Evolutionary conservation across 2,329 filamentous ascomycete species (phyloP).

Genomic region (Cladobotryum protrusum): DNA sequence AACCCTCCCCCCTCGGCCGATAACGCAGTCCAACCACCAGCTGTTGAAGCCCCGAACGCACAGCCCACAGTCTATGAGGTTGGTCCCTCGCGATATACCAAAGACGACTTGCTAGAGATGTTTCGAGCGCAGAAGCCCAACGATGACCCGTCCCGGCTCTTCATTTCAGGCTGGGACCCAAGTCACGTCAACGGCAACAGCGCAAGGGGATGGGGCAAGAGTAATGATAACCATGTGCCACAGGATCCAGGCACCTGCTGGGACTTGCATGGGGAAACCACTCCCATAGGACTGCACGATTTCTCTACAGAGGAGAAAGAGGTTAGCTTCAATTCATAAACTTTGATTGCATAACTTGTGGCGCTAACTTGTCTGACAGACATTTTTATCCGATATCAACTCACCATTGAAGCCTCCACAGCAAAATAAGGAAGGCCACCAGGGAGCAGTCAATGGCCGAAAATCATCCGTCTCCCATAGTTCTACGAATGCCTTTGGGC

Average conservation of each 20-base stretch:
- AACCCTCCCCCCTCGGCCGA: conserved; percentile 32
- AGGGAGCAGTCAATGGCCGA: conserved; percentile 59
- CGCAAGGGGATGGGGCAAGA: conserved; percentile 69
- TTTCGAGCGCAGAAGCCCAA: conserved; percentile 49
- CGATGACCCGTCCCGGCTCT: conserved; percentile 57
- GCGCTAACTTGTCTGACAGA: conserved; percentile 42
- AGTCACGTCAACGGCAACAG: conserved; percentile 59
- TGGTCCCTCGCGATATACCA: conserved; percentile 61
- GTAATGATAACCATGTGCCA: conserved; percentile 63
- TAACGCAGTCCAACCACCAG: conserved; percentile 34
- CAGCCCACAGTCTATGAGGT: conserved; percentile 25
- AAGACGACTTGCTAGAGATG: conserved; percentile 71
- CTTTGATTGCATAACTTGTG: not conserved
- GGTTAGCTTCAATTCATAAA: conserved; percentile 30
- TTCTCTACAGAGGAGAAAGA: conserved; percentile 59
- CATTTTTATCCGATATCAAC: conserved; percentile 83
- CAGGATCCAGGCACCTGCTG: conserved; percentile 89
- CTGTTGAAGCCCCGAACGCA: conserved; percentile 30
- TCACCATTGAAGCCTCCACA: conserved; percentile 83
- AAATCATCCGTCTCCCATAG: conserved; percentile 78
- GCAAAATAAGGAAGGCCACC: conserved; percentile 61
- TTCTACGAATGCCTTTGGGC: conserved; percentile 56
- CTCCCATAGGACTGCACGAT: conserved; percentile 66
- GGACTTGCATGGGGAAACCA: conserved; percentile 65
- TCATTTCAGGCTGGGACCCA: conserved; percentile 73